Conservation (phyloP, 176 grass and related monocot species). For the Urochloa ruziziensis region DNA sequence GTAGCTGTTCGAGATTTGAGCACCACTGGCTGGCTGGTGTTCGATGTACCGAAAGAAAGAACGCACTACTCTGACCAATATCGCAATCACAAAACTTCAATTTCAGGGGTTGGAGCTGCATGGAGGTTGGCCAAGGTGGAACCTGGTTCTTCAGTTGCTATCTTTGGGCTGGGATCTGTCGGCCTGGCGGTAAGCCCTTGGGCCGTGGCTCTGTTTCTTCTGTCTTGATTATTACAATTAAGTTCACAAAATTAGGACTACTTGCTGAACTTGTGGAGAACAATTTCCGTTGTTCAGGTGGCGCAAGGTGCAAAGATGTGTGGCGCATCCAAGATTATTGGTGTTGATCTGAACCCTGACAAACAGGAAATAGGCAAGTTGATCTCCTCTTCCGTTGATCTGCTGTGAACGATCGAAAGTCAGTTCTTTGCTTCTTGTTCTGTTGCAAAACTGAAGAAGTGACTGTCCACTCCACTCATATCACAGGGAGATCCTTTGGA, state of each 20-base stretch:
- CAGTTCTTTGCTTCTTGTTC: too few relatives aligned
- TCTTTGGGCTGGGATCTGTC: slow-evolving; percentile 70
- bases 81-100: not conserved
- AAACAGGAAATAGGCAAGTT: slow-evolving; percentile 45
- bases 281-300: slow-evolving; percentile 20
- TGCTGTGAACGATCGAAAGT: too few relatives aligned
- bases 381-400: too few relatives aligned
- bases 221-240: too few relatives aligned
- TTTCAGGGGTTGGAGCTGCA: slow-evolving; percentile 61
- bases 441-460: not conserved
- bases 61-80: too few relatives aligned
- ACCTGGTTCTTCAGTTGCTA: slow-evolving; percentile 43
- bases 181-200: slow-evolving; percentile 56
- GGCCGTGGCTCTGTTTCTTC: too few relatives aligned
- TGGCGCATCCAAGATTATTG: slow-evolving; percentile 53
- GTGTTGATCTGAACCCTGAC: slow-evolving; percentile 58
- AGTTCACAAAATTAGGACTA: too few relatives aligned
- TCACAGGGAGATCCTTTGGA: slow-evolving; percentile 42
- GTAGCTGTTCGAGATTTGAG: too few relatives aligned
- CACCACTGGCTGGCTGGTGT: too few relatives aligned
- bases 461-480: not conserved
- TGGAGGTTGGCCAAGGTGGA: slow-evolving; percentile 67
- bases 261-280: too few relatives aligned
- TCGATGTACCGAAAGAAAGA: too few relatives aligned
- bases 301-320: slow-evolving; percentile 61